These are phyloP conservation scores for Yamadazyma conglobata DNA, from an alignment of 1,139 yeast species.

Conservation along the genomic window DNA sequence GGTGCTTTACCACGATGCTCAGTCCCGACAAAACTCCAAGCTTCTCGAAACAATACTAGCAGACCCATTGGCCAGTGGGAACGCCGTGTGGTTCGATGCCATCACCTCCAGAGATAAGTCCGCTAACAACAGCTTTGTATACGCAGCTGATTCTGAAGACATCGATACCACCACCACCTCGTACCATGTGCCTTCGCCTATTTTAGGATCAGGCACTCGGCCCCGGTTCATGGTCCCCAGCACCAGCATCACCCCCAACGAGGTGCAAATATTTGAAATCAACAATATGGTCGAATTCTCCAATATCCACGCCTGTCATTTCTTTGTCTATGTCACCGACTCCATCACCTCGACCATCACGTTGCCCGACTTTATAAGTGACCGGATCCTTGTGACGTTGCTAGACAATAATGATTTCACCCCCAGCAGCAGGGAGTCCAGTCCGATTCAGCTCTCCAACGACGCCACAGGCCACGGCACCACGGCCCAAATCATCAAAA, in stretches of 20 bases:
- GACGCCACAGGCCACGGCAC: slow-evolving; percentile 10
- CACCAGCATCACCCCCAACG: slow-evolving; percentile 21
- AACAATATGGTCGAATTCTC: slow-evolving; percentile 16
- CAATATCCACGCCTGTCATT: slow-evolving; percentile 22
- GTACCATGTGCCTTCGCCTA: slow-evolving; percentile 32
- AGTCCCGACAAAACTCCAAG: slow-evolving; percentile 20
- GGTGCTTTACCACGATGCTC: slow-evolving; percentile 24
- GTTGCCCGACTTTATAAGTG: slow-evolving; percentile 19
- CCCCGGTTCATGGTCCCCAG: slow-evolving; percentile 20
- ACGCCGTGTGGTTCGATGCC: slow-evolving; percentile 29
- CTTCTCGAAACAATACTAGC: slow-evolving; percentile 36
- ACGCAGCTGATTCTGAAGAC: slow-evolving; percentile 8
- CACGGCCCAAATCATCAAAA: slow-evolving; percentile 29
- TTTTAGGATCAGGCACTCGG: slow-evolving; percentile 28
- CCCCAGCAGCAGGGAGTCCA: slow-evolving; percentile 32
- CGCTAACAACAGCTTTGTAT: slow-evolving; percentile 20
- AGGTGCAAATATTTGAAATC: slow-evolving; percentile 27
- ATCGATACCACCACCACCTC: slow-evolving; percentile 1
- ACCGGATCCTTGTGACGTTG: slow-evolving; percentile 29
- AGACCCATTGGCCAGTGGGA: slow-evolving; percentile 39
- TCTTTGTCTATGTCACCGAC: slow-evolving; percentile 29
- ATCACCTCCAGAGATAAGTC: slow-evolving; percentile 21
- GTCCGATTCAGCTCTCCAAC: slow-evolving; percentile 22
- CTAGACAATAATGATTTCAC: slow-evolving; percentile 42
- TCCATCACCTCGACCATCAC: slow-evolving; percentile 19